phyloP scores from a whole-genome alignment of 2,329 filamentous ascomycete species.

The Neurospora crassa region DNA sequence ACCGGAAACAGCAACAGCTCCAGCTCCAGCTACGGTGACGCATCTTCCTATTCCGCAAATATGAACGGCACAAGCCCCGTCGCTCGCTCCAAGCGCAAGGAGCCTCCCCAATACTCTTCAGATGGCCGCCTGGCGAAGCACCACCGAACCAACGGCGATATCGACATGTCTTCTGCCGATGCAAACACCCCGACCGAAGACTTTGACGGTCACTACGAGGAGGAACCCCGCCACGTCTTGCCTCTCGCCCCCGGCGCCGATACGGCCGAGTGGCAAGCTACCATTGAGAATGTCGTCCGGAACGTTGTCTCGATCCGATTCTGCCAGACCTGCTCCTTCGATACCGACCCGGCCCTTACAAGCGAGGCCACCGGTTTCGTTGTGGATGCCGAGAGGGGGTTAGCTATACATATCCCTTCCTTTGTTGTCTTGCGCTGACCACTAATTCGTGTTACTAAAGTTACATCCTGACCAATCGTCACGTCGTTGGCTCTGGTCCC shows the following conservation, averaged over 20 bases:
- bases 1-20: background rate
- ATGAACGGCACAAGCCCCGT: conserved; percentile 19
- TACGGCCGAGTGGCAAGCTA: conserved; percentile 67
- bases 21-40: background rate
- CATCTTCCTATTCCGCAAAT: conserved; percentile 3
- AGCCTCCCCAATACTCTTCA: conserved; percentile 28
- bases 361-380: conserved; percentile 98
- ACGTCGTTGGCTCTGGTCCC: conserved; percentile 89
- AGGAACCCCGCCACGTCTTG: conserved; percentile 22
- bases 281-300: conserved; percentile 85
- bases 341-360: conserved; percentile 88
- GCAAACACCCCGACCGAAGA: conserved; percentile 37
- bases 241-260: conserved; percentile 20
- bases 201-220: conserved; percentile 32
- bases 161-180: conserved; percentile 36
- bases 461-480: conserved; percentile 79
- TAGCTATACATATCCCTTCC: conserved; percentile 26
- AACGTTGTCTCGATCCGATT: conserved; percentile 99
- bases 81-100: conserved; percentile 42
- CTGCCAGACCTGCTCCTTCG: conserved; percentile 95
- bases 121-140: conserved; percentile 33
- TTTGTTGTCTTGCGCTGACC: conserved; percentile 1
- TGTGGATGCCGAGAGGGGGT: conserved; percentile 85
- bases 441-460: conserved; percentile 22
- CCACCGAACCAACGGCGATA: conserved; percentile 33